A percentile compares a stretch with the other conserved stretches of the same genome.
These are phyloP conservation scores for Darksidea phi DNA, from an alignment of 495 filamentous ascomycete species.

Conservation along the genomic window DNA sequence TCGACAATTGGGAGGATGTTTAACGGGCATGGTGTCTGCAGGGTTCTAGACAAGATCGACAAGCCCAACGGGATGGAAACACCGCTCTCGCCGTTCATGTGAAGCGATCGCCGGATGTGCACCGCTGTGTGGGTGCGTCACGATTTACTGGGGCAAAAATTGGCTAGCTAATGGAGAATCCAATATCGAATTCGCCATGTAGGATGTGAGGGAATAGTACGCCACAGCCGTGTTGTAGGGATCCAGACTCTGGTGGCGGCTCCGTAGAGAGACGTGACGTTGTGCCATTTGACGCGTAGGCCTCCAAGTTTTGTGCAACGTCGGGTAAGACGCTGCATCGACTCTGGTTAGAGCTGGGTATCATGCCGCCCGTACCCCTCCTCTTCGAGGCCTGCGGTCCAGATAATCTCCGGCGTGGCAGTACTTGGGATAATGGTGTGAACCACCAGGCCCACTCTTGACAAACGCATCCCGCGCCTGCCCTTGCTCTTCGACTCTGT, in stretches of 20 bases:
- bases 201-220: too few species aligned
- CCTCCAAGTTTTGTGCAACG: slow-evolving; percentile 3
- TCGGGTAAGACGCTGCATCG: neutral
- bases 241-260: neutral
- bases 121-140: neutral
- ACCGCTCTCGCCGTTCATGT: neutral
- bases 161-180: too few species aligned
- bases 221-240: too few species aligned
- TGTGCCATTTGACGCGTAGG: neutral
- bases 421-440: slow-evolving; percentile 1
- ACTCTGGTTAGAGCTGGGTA: neutral
- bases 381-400: neutral
- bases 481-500: neutral
- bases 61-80: neutral
- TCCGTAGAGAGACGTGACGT: neutral
- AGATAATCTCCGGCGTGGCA: slow-evolving; percentile 20
- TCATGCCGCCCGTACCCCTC: neutral
- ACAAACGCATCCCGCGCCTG: slow-evolving; percentile 27
- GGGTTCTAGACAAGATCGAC: slow-evolving; percentile 15
- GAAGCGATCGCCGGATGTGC: neutral
- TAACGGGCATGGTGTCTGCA: neutral
- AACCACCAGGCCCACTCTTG: slow-evolving; percentile 7
- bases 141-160: neutral
- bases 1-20: neutral
- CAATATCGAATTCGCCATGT: too few species aligned